Evolutionary conservation across 768 basidiomycete genomes (phyloP), one percentile per base, ranked within the genome.

Genomic region (Leccinum variicolor): DNA sequence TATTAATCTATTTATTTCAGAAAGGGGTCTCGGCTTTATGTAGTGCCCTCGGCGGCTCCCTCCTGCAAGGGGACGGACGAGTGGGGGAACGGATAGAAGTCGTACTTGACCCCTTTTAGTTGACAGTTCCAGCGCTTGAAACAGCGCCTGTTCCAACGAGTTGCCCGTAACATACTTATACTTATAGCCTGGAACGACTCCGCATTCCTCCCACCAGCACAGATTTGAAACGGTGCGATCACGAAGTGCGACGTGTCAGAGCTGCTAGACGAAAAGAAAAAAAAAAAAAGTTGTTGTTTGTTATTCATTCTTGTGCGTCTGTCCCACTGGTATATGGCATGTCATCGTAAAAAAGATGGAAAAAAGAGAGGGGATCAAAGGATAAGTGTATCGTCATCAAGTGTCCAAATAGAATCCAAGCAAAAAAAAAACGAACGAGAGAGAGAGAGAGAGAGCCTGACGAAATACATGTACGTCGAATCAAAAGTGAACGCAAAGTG

Each of bases 401-500:
- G 34, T 50, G 61, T 61, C 56, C 59, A 15, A 50, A 25, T 11
- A 25, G 43, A 45, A 55, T 33, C n/a, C 25, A 60, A 55, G 26
- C 29, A 45, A 61, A 33, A 39, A 36, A 6, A 17, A 39, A n/a
- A 8, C 55, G 50, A 34, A 55, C 57, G 50, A 14, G 31, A 33
- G 28, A 9, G 29, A 31, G 31, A 52, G 41, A 39, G 26, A 13
- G 52, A 55, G 63, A 57, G 43, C 43, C 50, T 31, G 15, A 51
- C 41, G 31, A 26, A 55, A 41, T 59, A 56, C 55, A 54, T 54
- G n/a, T 59, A 63, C 54, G 55, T 62, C 39, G 43, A 66, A 66
- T 36, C 26, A 64, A 55, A 33, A 25, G 21, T 63, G 57, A 61
- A 71, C 60, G 62, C 34, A 65, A 46, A 53, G 54, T 61, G 57